phyloP scores from a whole-genome alignment of 305 asterid species.

The Stenogyne calaminthoides region DNA sequence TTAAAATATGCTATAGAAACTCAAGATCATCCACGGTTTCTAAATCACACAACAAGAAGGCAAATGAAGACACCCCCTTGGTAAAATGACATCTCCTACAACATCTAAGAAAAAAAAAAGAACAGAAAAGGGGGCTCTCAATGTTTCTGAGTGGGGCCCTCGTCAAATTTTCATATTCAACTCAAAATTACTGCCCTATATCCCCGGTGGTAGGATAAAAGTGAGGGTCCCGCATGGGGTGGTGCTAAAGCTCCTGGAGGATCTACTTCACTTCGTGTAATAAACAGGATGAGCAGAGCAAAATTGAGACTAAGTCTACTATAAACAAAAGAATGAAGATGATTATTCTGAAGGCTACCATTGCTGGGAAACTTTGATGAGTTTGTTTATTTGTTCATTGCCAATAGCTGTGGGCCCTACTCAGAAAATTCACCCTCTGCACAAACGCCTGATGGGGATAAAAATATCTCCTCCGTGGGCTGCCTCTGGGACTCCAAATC shows the following conservation, averaged over 20 bases:
- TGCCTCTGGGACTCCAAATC: conserved; percentile 85
- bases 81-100: conserved; percentile 40
- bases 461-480: conserved; percentile 94
- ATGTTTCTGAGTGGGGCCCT: conserved; percentile 96
- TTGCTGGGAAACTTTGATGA: conserved; percentile 50
- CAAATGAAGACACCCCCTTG: conserved; percentile 31
- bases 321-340: conserved; percentile 47
- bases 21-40: conserved; percentile 41
- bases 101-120: conserved; percentile 77
- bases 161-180: conserved; percentile 72
- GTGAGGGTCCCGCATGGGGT: conserved; percentile 98
- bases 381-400: conserved; percentile 62
- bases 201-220: conserved; percentile 58
- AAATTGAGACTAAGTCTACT: conserved; percentile 43
- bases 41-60: conserved; percentile 38
- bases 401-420: conserved; percentile 65
- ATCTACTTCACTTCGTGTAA: conserved; percentile 74
- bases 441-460: conserved; percentile 62
- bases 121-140: conserved; percentile 93
- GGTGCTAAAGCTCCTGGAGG: conserved; percentile 65
- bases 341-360: conserved; percentile 44
- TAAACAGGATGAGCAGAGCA: conserved; percentile 94
- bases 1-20: conserved; percentile 31
- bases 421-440: no score
- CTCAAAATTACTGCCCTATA: conserved; percentile 45